Evolutionary conservation across 257 asterid genomes (phyloP).

Genomic region (Cruciata laevipes): DNA sequence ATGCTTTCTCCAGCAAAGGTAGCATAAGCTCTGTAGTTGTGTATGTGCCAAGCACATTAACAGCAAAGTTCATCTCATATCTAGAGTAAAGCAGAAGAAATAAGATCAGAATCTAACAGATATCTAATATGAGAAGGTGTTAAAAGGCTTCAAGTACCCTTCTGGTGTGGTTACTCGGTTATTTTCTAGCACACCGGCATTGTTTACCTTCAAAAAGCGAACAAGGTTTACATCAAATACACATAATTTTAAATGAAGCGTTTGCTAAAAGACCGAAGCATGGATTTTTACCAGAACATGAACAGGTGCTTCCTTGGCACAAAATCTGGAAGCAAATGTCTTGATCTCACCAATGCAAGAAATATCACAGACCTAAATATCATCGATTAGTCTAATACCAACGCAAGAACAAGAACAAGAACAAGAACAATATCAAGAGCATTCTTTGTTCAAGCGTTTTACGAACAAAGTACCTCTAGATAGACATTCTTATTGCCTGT

Average conservation of each 20-base stretch:
- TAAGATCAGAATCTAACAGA: constrained; percentile 8
- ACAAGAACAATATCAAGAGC: neutral
- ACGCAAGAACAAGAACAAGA: neutral
- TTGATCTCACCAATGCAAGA: constrained; percentile 63
- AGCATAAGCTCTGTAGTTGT: constrained; percentile 66
- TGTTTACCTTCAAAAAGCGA: constrained; percentile 58
- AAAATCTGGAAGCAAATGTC: constrained; percentile 65
- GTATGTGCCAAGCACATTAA: constrained; percentile 83
- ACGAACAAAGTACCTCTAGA: constrained; percentile 51
- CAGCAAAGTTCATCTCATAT: constrained; percentile 78
- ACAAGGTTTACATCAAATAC: neutral
- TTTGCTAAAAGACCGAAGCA: neutral
- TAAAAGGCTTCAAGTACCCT: constrained; percentile 44
- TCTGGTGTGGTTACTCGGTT: constrained; percentile 51
- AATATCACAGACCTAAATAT: constrained; percentile 67
- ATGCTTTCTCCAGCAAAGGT: constrained; percentile 80
- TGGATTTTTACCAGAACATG: constrained; percentile 61
- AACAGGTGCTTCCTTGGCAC: constrained; percentile 55
- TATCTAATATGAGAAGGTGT: constrained; percentile 3
- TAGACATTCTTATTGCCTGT: constrained; percentile 71
- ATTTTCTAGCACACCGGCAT: constrained; percentile 84
- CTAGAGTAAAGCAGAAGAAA: constrained; percentile 25
- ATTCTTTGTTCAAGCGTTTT: neutral
- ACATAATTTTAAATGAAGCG: neutral
- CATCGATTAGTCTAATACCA: constrained; percentile 1